These are phyloP conservation scores for Candida pseudoviswanathii DNA, from an alignment of 1,139 yeast genomes.

Conservation along the genomic window DNA sequence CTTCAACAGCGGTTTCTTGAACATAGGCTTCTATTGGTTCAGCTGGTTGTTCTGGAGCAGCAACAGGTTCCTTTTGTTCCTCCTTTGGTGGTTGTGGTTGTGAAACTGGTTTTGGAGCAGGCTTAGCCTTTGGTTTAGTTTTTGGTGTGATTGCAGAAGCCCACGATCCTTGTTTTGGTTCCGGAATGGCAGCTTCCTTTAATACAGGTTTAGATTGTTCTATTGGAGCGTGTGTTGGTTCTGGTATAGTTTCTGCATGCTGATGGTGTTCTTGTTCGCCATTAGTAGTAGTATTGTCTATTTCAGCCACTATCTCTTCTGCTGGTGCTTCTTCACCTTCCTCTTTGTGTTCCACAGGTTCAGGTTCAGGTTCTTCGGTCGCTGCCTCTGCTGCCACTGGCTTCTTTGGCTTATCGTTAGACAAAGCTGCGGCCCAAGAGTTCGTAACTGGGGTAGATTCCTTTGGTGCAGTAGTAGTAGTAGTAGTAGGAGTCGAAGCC, in stretches of 20 bases:
- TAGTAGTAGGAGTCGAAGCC: conserved; percentile 6
- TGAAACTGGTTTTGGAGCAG: conserved; percentile 16
- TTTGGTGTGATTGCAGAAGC: conserved; percentile 64
- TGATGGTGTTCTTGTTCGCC: conserved; percentile 1
- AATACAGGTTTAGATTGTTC: conserved; percentile 25
- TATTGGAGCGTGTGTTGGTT: conserved; percentile 11
- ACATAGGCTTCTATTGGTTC: conserved; percentile 15
- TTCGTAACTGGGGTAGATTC: conserved; percentile 26
- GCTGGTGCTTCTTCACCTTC: conserved; percentile 10
- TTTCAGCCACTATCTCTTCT: conserved; percentile 8
- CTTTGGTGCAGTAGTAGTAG: conserved; percentile 12
- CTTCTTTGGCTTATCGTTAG: conserved; percentile 37
- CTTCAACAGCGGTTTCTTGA: conserved; percentile 15
- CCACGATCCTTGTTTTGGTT: conserved; percentile 49
- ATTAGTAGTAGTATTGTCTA: conserved; percentile 3
- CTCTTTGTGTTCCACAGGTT: conserved; percentile 4
- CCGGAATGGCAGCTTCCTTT: conserved; percentile 34
- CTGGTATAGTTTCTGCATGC: not conserved
- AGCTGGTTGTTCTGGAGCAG: conserved; percentile 11
- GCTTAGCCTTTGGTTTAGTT: conserved; percentile 36
- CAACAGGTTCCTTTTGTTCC: conserved; percentile 13
- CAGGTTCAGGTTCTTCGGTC: conserved; percentile 5
- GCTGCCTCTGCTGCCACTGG: conserved; percentile 1
- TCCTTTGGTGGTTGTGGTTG: conserved; percentile 10
- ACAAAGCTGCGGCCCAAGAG: conserved; percentile 57